Conservation (phyloP, 139 green algal genomes). For the Pycnococcus provasolii region DNA sequence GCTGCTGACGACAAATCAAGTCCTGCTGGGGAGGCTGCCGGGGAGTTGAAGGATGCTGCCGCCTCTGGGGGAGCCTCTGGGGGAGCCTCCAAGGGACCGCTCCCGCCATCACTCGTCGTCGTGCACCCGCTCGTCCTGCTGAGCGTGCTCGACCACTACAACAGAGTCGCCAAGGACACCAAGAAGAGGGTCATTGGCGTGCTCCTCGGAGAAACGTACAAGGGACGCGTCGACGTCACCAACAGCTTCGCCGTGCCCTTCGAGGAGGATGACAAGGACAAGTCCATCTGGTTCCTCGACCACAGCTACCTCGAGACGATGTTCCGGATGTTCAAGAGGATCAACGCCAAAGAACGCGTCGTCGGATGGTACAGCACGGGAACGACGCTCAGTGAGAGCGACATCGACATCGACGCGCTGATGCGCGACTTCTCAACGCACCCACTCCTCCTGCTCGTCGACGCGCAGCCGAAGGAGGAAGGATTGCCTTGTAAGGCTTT, state of each 20-base stretch:
- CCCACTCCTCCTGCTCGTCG: constrained; percentile 88
- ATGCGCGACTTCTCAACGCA: constrained; percentile 58
- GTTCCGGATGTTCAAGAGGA: constrained; percentile 97
- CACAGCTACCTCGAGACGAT: constrained; percentile 96
- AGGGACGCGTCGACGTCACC: constrained; percentile 81
- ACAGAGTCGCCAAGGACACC: constrained; percentile 88
- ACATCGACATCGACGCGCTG: constrained; percentile 84
- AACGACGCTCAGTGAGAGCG: constrained; percentile 74
- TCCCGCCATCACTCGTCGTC: constrained; percentile 26
- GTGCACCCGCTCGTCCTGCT: constrained; percentile 95
- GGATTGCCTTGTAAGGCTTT: constrained; percentile 90
- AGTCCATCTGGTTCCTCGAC: constrained; percentile 97
- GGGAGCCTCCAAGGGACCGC: no score
- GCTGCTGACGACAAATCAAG: no score
- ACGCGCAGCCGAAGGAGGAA: constrained; percentile 88
- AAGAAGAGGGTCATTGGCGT: constrained; percentile 89
- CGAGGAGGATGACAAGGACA: constrained; percentile 93
- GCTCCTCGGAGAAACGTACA: constrained; percentile 74
- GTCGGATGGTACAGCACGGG: constrained; percentile 98
- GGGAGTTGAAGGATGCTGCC: no score
- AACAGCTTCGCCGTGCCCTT: constrained; percentile 98
- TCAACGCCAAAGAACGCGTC: constrained; percentile 90
- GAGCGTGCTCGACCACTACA: constrained; percentile 96
- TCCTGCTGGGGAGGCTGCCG: no score
- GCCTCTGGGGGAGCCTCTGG: no score